These are phyloP conservation scores for Plectranthus barbatus DNA, from an alignment of 257 asterid species.

Conservation along the genomic window DNA sequence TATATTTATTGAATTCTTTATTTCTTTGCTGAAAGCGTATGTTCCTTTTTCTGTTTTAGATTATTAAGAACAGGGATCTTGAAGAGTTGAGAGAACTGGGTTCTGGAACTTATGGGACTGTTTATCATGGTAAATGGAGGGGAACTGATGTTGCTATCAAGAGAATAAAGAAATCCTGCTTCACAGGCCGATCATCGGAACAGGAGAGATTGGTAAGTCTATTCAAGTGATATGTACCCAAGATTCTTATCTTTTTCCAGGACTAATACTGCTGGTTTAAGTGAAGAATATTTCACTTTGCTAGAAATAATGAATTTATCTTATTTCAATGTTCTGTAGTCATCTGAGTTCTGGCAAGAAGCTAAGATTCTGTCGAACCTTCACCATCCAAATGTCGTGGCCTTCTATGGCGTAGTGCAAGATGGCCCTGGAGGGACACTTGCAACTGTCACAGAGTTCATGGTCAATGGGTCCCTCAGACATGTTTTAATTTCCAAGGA, in stretches of 20 bases:
- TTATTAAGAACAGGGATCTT: slow-evolving; percentile 74
- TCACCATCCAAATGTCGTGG: slow-evolving; percentile 96
- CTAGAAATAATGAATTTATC: neutral
- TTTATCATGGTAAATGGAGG: slow-evolving; percentile 96
- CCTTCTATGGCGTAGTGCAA: slow-evolving; percentile 92
- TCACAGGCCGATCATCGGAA: slow-evolving; percentile 83
- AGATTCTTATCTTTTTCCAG: neutral
- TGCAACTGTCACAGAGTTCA: slow-evolving; percentile 88
- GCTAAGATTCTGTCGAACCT: slow-evolving; percentile 90
- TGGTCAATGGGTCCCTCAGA: slow-evolving; percentile 92
- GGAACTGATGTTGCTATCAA: slow-evolving; percentile 94
- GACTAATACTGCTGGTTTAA: neutral
- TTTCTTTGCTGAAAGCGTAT: neutral
- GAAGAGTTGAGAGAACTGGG: slow-evolving; percentile 93
- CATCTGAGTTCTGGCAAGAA: slow-evolving; percentile 86
- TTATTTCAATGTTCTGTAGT: slow-evolving; percentile 31
- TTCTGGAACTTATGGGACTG: slow-evolving; percentile 94
- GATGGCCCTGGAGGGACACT: slow-evolving; percentile 96
- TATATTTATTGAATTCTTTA: neutral
- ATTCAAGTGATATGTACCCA: neutral
- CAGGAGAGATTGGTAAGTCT: slow-evolving; percentile 64
- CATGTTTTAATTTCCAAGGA: slow-evolving; percentile 73
- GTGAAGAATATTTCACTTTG: neutral
- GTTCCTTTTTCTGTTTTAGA: slow-evolving; percentile 30
- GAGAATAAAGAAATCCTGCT: slow-evolving; percentile 86